These are phyloP conservation scores for Castanopsis chinensis DNA, from an alignment of 306 rosid genomes.

Conservation along the genomic window DNA sequence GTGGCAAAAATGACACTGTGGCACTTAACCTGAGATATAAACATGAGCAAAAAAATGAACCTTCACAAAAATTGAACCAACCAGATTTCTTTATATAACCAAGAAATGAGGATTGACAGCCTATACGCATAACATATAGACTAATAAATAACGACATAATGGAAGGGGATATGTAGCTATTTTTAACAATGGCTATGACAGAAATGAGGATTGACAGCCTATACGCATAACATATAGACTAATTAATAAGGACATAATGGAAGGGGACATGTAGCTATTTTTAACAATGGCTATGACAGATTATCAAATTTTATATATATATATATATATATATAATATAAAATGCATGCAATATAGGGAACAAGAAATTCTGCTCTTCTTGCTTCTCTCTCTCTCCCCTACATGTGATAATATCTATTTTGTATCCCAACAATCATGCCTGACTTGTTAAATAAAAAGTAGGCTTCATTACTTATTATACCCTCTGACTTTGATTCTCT, in stretches of 20 bases:
- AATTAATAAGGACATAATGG: not conserved
- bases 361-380: not conserved
- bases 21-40: constrained; percentile 66
- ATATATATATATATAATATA: not conserved
- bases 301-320: not conserved
- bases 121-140: not conserved
- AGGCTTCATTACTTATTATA: too few relatives aligned
- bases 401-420: not conserved
- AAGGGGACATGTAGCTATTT: not conserved
- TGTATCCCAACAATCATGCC: not conserved
- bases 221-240: not conserved
- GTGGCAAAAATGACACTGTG: constrained; percentile 78
- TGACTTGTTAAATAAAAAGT: not conserved
- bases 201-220: not conserved
- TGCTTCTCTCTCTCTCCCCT: too few relatives aligned
- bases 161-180: not conserved
- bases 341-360: not conserved
- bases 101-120: not conserved
- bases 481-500: too few relatives aligned
- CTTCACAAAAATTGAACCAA: constrained; percentile 5
- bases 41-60: constrained; percentile 14
- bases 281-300: not conserved
- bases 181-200: not conserved
- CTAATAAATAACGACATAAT: not conserved
- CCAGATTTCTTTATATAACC: not conserved